These are phyloP conservation scores for Hevea brasiliensis DNA, from an alignment of 345 rosid genomes.

Conservation along the genomic window DNA sequence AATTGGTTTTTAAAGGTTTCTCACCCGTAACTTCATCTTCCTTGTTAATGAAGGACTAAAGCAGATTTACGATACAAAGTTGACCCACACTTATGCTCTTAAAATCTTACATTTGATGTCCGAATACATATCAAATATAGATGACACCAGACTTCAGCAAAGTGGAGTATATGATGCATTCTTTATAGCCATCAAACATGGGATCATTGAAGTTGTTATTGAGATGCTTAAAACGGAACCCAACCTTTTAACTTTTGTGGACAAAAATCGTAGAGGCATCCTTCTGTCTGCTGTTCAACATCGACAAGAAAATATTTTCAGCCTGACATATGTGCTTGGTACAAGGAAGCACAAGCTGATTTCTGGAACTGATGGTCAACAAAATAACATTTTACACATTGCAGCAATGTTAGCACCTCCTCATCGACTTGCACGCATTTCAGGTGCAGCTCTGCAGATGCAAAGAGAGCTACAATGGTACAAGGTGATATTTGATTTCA, in stretches of 20 bases:
- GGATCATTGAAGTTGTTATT: neutral
- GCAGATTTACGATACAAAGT: too few species aligned
- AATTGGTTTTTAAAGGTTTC: too few species aligned
- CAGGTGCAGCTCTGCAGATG: constrained; percentile 37
- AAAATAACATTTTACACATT: constrained; percentile 22
- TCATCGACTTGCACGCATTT: constrained; percentile 13
- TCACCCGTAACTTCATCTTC: too few species aligned
- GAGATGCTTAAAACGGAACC: neutral
- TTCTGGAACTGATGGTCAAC: neutral
- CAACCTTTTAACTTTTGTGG: neutral
- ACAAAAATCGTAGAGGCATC: neutral
- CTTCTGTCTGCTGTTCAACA: neutral
- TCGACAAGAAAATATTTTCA: constrained; percentile 20
- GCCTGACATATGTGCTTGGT: constrained; percentile 11
- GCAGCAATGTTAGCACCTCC: constrained; percentile 30
- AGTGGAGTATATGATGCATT: neutral
- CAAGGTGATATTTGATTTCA: constrained; percentile 27
- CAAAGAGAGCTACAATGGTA: constrained; percentile 41
- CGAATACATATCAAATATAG: too few species aligned
- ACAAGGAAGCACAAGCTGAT: neutral
- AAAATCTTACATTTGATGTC: too few species aligned
- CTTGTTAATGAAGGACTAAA: too few species aligned
- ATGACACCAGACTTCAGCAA: too few species aligned
- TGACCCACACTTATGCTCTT: too few species aligned
- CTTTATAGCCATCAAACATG: neutral